phyloP scores from a whole-genome alignment of 495 filamentous ascomycete species.

The Aspergillus carlsbadensis region DNA sequence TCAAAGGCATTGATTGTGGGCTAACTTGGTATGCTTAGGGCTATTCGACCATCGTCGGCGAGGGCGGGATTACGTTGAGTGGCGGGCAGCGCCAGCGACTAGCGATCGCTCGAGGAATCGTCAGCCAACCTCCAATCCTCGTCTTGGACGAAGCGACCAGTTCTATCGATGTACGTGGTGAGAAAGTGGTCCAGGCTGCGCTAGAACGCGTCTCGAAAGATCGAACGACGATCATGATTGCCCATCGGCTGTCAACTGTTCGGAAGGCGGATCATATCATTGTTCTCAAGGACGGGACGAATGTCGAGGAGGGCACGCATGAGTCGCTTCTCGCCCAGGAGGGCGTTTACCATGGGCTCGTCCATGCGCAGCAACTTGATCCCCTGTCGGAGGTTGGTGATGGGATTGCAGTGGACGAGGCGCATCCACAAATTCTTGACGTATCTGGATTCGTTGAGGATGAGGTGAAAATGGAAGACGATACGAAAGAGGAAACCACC shows the following conservation, averaged over 20 bases:
- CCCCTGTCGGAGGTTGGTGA: not conserved
- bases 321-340: conserved; percentile 28
- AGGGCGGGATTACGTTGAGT: conserved; percentile 34
- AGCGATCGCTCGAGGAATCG: conserved; percentile 72
- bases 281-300: conserved; percentile 46
- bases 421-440: not conserved
- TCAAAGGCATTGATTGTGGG: no score
- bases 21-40: no score
- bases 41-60: conserved; percentile 38
- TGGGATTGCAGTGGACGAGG: not conserved
- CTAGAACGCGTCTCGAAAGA: conserved; percentile 38
- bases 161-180: conserved; percentile 49
- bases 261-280: conserved; percentile 51
- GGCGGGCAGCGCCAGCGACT: conserved; percentile 60
- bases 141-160: conserved; percentile 57
- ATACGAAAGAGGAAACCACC: conserved; percentile 11
- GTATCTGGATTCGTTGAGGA: not conserved
- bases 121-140: conserved; percentile 79
- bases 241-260: conserved; percentile 59
- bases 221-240: conserved; percentile 49
- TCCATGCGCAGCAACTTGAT: conserved; percentile 28
- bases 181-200: conserved; percentile 49
- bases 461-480: no score
- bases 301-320: conserved; percentile 53
- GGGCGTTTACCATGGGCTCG: conserved; percentile 49